Evolutionary conservation across 2,329 filamentous ascomycete species (phyloP).

Genomic region (Volutella citrinella): DNA sequence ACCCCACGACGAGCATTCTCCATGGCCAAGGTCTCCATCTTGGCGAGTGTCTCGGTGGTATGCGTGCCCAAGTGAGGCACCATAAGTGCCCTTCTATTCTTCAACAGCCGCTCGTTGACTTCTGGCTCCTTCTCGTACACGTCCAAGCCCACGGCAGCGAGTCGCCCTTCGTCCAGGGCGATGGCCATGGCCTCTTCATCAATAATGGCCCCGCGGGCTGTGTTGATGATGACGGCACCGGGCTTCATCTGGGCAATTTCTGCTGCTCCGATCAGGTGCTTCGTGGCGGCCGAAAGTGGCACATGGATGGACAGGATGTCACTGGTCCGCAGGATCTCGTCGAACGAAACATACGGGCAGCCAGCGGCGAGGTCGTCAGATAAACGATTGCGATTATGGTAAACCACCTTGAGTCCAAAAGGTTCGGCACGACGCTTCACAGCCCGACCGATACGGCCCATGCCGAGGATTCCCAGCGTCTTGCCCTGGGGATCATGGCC

Average conservation of each 20-base stretch:
- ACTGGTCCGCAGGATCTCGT: constrained; percentile 48
- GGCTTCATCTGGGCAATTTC: constrained; percentile 53
- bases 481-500: constrained; percentile 70
- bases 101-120: constrained; percentile 57
- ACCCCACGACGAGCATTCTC: constrained; percentile 24
- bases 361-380: constrained; percentile 38
- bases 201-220: constrained; percentile 53
- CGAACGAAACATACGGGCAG: constrained; percentile 51
- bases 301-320: constrained; percentile 55
- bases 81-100: constrained; percentile 58
- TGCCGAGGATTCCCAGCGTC: constrained; percentile 55
- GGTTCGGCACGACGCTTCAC: constrained; percentile 45
- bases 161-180: constrained; percentile 50
- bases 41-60: constrained; percentile 47
- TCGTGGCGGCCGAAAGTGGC: constrained; percentile 47
- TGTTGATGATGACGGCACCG: constrained; percentile 56
- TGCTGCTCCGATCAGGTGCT: constrained; percentile 48
- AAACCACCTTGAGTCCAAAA: constrained; percentile 57
- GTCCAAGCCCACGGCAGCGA: constrained; percentile 53
- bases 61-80: constrained; percentile 68
- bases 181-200: constrained; percentile 54
- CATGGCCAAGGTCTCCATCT: constrained; percentile 28
- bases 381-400: constrained; percentile 49
- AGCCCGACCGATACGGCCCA: constrained; percentile 57
- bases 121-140: constrained; percentile 58